These are phyloP conservation scores for Ceratocystis cubensis DNA, from an alignment of 2,329 filamentous ascomycete genomes.

Conservation along the genomic window DNA sequence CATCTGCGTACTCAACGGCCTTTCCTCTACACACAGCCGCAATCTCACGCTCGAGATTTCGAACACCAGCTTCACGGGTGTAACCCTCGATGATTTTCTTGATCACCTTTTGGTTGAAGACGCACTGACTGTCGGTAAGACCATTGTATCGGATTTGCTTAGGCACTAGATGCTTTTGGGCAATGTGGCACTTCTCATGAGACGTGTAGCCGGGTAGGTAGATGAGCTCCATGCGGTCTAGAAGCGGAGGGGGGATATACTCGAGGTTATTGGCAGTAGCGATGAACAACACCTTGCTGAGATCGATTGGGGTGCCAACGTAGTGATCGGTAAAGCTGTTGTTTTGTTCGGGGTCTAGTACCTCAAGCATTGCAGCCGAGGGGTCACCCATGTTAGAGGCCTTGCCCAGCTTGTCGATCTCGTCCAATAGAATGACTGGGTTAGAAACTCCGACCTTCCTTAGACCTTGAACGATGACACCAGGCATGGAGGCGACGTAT, in stretches of 20 bases:
- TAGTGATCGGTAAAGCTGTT: constrained; percentile 92
- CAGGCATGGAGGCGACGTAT: constrained; percentile 98
- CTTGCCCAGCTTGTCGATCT: constrained; percentile 92
- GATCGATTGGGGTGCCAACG: constrained; percentile 84
- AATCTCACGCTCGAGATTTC: constrained; percentile 90
- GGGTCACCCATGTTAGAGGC: constrained; percentile 92
- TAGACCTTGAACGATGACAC: constrained; percentile 80
- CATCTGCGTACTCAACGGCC: constrained; percentile 87
- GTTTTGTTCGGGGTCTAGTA: constrained; percentile 95
- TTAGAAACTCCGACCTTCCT: constrained; percentile 95
- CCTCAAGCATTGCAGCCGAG: constrained; percentile 93
- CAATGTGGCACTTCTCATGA: constrained; percentile 92
- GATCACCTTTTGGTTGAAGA: constrained; percentile 69
- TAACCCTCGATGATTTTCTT: constrained; percentile 94
- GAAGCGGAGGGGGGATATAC: constrained; percentile 82
- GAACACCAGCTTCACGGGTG: constrained; percentile 89
- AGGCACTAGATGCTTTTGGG: constrained; percentile 80
- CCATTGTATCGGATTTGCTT: constrained; percentile 92
- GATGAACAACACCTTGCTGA: constrained; percentile 95
- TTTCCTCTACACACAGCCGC: constrained; percentile 89
- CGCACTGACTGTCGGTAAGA: constrained; percentile 60
- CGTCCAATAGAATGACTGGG: constrained; percentile 87
- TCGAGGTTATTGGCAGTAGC: constrained; percentile 91
- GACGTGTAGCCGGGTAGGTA: constrained; percentile 90
- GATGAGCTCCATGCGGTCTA: constrained; percentile 97